phyloP scores from a whole-genome alignment of 129 eudicot species.

The Flaveria ramosissima region DNA sequence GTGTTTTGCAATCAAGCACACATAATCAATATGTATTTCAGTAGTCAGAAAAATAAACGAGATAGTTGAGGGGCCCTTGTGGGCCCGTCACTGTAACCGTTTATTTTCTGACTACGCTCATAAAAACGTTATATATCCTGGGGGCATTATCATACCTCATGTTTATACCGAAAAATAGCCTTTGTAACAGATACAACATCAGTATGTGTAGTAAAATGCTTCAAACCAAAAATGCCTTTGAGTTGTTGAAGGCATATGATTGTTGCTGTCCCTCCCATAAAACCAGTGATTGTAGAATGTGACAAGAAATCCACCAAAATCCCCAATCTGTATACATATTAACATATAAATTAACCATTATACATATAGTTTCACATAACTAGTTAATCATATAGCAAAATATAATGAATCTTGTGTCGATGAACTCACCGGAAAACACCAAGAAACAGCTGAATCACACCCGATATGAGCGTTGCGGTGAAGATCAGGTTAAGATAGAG shows the following conservation, averaged over 20 bases:
- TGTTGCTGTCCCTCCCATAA: slow-evolving; percentile 93
- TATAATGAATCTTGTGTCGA: neutral
- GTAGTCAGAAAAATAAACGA: neutral
- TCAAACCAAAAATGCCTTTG: slow-evolving; percentile 75
- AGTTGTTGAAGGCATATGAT: slow-evolving; percentile 76
- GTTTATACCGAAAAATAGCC: slow-evolving; percentile 50
- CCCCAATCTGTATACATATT: slow-evolving; percentile 54
- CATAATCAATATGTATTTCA: neutral
- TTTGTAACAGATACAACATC: slow-evolving; percentile 55
- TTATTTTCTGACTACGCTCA: neutral
- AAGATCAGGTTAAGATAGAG: slow-evolving; percentile 64
- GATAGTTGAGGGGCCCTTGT: neutral
- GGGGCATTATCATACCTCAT: slow-evolving; percentile 49
- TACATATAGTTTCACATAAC: neutral
- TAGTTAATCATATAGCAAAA: neutral
- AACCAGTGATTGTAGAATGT: slow-evolving; percentile 86
- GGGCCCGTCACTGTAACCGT: neutral
- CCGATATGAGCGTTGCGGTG: slow-evolving; percentile 79
- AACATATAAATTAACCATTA: neutral
- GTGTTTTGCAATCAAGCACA: too few species aligned
- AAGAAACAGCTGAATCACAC: slow-evolving; percentile 59
- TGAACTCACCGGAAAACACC: slow-evolving; percentile 70
- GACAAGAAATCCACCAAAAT: slow-evolving; percentile 86
- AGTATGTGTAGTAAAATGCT: slow-evolving; percentile 69
- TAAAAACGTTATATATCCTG: neutral